phyloP scores from a whole-genome alignment of 1,139 yeast species.

The Geotrichum histeridarum region DNA sequence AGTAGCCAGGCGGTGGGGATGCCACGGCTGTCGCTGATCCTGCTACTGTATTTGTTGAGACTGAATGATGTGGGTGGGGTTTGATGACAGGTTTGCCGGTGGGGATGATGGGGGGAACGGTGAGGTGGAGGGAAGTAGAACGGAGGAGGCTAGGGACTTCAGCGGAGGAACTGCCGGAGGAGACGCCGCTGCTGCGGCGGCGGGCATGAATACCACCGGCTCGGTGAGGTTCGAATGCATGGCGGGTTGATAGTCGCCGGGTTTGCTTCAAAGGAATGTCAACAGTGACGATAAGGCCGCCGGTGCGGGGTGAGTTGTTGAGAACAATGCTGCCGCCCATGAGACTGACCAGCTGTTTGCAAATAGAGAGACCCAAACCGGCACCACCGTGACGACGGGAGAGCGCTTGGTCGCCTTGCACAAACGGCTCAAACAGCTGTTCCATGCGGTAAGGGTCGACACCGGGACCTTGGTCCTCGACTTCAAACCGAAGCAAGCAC shows the following conservation, averaged over 20 bases:
- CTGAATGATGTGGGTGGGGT: background rate
- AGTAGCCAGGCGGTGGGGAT: background rate
- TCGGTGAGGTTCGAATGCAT: background rate
- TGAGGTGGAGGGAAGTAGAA: background rate
- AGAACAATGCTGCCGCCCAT: conserved; percentile 64
- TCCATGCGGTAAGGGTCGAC: conserved; percentile 74
- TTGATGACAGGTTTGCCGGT: background rate
- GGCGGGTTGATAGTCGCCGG: conserved; percentile 33
- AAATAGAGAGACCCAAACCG: conserved; percentile 88
- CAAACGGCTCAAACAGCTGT: conserved; percentile 89
- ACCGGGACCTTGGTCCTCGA: conserved; percentile 90
- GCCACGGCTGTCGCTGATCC: background rate
- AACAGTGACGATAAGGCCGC: conserved; percentile 76
- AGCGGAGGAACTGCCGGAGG: background rate
- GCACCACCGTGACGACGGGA: conserved; percentile 93
- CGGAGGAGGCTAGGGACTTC: background rate
- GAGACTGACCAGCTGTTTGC: conserved; percentile 83
- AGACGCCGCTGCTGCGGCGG: background rate
- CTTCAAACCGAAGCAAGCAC: conserved; percentile 40
- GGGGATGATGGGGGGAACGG: background rate
- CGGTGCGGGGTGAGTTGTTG: conserved; percentile 56
- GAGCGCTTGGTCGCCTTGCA: conserved; percentile 92
- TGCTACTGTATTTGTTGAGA: background rate
- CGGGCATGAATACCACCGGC: conserved; percentile 14
- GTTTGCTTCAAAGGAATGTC: conserved; percentile 73